Conservation (phyloP, 192 early-diverging fungal genomes). For the Pilaira anomala region DNA sequence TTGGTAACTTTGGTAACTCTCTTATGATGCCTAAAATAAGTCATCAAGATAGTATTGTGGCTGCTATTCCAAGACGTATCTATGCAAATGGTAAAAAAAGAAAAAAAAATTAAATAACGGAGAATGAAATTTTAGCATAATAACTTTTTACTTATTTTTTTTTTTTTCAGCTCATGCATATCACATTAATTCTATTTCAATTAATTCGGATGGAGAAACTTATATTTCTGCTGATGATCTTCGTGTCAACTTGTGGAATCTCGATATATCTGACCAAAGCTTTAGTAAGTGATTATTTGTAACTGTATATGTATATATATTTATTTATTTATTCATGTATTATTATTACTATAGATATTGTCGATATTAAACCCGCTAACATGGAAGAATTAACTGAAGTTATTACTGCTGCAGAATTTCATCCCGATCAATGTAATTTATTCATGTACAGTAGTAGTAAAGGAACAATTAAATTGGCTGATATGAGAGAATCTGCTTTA, state of each 20-base stretch:
- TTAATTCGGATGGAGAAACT: conserved; percentile 98
- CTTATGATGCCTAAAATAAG: conserved; percentile 83
- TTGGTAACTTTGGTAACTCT: conserved; percentile 32
- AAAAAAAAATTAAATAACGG: neutral
- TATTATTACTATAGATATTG: conserved; percentile 70
- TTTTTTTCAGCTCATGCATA: conserved; percentile 85
- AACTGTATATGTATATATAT: neutral
- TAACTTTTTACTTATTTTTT: neutral
- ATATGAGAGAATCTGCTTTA: conserved; percentile 92
- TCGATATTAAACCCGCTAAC: conserved; percentile 99
- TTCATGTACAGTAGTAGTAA: conserved; percentile 99
- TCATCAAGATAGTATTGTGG: conserved; percentile 94
- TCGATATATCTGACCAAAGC: conserved; percentile 95
- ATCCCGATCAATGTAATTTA: conserved; percentile 91
- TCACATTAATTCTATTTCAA: conserved; percentile 99
- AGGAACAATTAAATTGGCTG: conserved; percentile 94
- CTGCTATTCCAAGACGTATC: conserved; percentile 90
- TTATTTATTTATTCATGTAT: neutral
- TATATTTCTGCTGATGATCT: conserved; percentile 97
- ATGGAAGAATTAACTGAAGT: conserved; percentile 99
- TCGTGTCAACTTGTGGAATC: conserved; percentile 98
- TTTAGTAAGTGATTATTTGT: conserved; percentile 66
- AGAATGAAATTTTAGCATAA: neutral
- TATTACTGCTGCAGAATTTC: conserved; percentile 98
- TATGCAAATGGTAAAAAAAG: conserved; percentile 74